Conservation (phyloP, 1,284 basidiomycete genomes). For the Moesziomyces antarcticus region DNA sequence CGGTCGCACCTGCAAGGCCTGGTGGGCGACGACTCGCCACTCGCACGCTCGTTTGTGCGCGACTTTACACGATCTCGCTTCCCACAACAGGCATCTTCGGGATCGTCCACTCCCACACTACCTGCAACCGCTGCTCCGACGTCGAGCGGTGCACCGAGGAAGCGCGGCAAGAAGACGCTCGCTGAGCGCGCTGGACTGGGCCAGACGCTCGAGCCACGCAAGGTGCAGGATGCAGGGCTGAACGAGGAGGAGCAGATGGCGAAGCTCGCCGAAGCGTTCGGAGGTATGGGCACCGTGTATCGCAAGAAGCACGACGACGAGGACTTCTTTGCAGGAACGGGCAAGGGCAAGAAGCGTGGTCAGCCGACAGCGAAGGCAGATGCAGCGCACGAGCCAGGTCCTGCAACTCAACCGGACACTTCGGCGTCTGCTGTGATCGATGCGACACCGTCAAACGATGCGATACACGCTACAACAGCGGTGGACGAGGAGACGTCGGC, state of each 20-base stretch:
- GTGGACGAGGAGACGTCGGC: slow-evolving; percentile 3
- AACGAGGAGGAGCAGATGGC: slow-evolving; percentile 33
- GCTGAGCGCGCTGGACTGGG: slow-evolving; percentile 33
- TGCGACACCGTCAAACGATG: not conserved
- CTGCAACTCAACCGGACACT: not conserved
- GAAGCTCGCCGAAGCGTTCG: slow-evolving; percentile 35
- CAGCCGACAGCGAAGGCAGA: slow-evolving; percentile 1
- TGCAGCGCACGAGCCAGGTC: not conserved
- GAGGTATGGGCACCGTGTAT: slow-evolving; percentile 44
- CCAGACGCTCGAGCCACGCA: slow-evolving; percentile 28
- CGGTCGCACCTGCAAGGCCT: slow-evolving; percentile 40
- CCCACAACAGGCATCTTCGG: slow-evolving; percentile 13
- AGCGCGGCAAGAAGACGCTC: slow-evolving; percentile 39
- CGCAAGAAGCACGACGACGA: slow-evolving; percentile 39
- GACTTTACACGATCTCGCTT: slow-evolving; percentile 37
- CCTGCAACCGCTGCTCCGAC: not conserved
- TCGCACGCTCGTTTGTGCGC: slow-evolving; percentile 34
- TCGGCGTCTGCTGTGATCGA: not conserved
- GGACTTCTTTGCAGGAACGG: slow-evolving; percentile 30
- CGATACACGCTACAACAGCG: not conserved
- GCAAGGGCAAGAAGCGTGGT: slow-evolving; percentile 30
- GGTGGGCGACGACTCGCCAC: slow-evolving; percentile 31
- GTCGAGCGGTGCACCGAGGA: slow-evolving; percentile 7
- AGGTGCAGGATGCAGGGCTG: slow-evolving; percentile 9
- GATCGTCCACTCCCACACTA: slow-evolving; percentile 9